Conservation (phyloP, 2,329 filamentous ascomycete genomes). For the Phyllachora maydis region DNA sequence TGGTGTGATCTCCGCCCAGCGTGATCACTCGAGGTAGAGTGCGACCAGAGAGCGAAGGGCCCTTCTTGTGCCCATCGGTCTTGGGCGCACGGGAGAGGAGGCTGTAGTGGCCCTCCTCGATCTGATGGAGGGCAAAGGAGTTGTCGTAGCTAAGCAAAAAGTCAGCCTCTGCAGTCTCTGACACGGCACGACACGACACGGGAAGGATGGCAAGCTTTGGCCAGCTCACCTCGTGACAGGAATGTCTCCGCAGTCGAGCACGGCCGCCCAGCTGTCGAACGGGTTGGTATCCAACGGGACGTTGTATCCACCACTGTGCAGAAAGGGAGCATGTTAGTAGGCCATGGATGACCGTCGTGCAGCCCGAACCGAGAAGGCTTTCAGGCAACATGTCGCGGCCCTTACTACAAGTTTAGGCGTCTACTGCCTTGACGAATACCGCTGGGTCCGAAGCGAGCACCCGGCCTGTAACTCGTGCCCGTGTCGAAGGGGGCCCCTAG, state of each 20-base stretch:
- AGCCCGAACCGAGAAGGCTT: too few relatives aligned
- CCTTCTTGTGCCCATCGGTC: slow-evolving; percentile 44
- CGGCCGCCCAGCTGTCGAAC: slow-evolving; percentile 61
- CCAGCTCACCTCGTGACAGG: slow-evolving; percentile 55
- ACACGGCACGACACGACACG: too few relatives aligned
- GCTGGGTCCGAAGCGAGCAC: slow-evolving; percentile 66
- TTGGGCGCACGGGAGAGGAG: slow-evolving; percentile 51
- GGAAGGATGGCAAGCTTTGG: too few relatives aligned
- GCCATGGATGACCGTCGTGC: too few relatives aligned
- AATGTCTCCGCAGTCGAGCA: slow-evolving; percentile 70
- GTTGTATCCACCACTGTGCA: slow-evolving; percentile 75
- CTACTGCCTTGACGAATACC: slow-evolving; percentile 75
- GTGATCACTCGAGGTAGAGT: slow-evolving; percentile 70
- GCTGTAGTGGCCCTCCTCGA: slow-evolving; percentile 65
- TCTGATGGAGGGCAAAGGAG: slow-evolving; percentile 60
- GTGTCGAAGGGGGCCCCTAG: slow-evolving; percentile 76
- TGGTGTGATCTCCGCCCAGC: slow-evolving; percentile 43
- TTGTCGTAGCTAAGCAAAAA: slow-evolving; percentile 50
- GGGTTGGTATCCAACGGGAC: slow-evolving; percentile 63
- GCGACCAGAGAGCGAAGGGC: slow-evolving; percentile 50
- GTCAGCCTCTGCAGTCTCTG: slow-evolving; percentile 1
- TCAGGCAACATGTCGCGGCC: too few relatives aligned
- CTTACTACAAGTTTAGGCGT: slow-evolving; percentile 71
- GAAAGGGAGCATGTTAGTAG: too few relatives aligned
- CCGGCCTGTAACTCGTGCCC: slow-evolving; percentile 66